phyloP scores from a whole-genome alignment of 345 rosid genomes.

The Brassica incana region DNA sequence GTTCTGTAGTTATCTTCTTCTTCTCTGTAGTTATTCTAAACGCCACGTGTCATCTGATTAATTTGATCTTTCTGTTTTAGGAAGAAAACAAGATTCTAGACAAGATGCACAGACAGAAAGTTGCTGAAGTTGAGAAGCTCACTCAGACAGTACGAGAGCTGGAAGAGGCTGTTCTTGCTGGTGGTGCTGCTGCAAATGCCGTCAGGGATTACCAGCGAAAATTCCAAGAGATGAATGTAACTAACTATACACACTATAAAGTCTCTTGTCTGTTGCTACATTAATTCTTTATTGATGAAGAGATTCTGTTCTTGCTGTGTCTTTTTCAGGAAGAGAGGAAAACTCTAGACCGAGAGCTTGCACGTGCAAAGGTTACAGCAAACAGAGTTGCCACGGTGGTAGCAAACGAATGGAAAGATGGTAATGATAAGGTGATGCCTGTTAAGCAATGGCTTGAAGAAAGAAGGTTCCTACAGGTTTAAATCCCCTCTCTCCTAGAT shows the following conservation, averaged over 20 bases:
- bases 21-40: not conserved
- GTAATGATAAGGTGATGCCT: constrained; percentile 99
- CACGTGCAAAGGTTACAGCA: constrained; percentile 98
- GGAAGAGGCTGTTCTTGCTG: constrained; percentile 99
- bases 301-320: constrained; percentile 10
- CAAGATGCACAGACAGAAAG: constrained; percentile 95
- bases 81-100: constrained; percentile 99
- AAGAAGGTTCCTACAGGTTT: constrained; percentile 92
- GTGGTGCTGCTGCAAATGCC: constrained; percentile 99
- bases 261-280: not conserved
- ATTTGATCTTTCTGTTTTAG: constrained; percentile 40
- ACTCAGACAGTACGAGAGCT: constrained; percentile 97
- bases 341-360: constrained; percentile 96
- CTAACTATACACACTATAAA: not conserved
- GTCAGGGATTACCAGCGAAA: constrained; percentile 98
- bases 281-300: not conserved
- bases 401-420: constrained; percentile 99
- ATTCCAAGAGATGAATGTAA: constrained; percentile 99
- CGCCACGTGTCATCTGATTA: not conserved
- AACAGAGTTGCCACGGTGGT: constrained; percentile 99
- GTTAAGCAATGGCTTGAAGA: constrained; percentile 99
- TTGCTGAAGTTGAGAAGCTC: constrained; percentile 99
- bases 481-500: constrained; percentile 9
- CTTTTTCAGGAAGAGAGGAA: constrained; percentile 82
- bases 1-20: constrained; percentile 41